These are phyloP conservation scores for Pythium periplocum DNA, from an alignment of 352 stramenopile species.

Conservation along the genomic window DNA sequence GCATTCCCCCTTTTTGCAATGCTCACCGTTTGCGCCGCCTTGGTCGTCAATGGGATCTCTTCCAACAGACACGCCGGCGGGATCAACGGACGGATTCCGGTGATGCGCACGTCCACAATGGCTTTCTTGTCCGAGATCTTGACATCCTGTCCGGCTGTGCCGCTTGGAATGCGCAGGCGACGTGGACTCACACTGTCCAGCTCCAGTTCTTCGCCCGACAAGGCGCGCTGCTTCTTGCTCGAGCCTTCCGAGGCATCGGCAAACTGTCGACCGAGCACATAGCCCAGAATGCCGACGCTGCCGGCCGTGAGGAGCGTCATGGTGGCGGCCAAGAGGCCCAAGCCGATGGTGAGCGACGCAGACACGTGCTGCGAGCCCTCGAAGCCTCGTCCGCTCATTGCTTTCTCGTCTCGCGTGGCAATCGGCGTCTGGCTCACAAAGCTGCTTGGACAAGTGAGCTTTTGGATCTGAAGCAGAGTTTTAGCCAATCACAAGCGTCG, in stretches of 20 bases:
- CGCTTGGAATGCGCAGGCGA: slow-evolving; percentile 59
- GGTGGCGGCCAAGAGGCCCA: slow-evolving; percentile 61
- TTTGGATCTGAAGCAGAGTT: too few species aligned
- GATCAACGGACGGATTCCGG: slow-evolving; percentile 79
- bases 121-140: slow-evolving; percentile 83
- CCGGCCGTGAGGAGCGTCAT: slow-evolving; percentile 71
- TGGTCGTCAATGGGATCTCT: slow-evolving; percentile 74
- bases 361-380: slow-evolving; percentile 1
- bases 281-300: slow-evolving; percentile 64
- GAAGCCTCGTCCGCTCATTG: too few species aligned
- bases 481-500: neutral
- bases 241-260: slow-evolving; percentile 10
- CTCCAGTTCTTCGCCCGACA: slow-evolving; percentile 1
- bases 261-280: slow-evolving; percentile 54
- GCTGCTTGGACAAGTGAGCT: too few species aligned
- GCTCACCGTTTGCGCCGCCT: slow-evolving; percentile 62
- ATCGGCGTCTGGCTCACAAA: too few species aligned
- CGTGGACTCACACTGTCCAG: slow-evolving; percentile 20
- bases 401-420: too few species aligned
- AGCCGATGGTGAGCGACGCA: slow-evolving; percentile 52
- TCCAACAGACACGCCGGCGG: slow-evolving; percentile 80
- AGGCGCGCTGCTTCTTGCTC: slow-evolving; percentile 9
- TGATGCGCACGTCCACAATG: slow-evolving; percentile 86
- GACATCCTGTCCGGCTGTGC: slow-evolving; percentile 66
- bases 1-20: neutral